Evolutionary conservation across 1,284 basidiomycete genomes (phyloP).

Genomic region (Ustilago trichophora): DNA sequence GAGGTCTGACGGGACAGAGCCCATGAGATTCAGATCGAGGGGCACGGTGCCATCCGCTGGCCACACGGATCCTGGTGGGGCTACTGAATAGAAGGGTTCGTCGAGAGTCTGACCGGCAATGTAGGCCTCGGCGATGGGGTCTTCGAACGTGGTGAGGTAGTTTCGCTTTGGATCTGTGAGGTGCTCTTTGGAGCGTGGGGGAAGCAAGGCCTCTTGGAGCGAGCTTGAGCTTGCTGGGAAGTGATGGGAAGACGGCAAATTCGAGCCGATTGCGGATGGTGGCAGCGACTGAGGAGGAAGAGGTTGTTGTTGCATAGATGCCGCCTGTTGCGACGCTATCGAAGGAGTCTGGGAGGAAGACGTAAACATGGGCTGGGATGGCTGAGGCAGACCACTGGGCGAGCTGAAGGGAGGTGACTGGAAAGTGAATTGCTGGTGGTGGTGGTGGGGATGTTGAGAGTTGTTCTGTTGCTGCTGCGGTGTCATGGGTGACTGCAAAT

Average conservation of each 20-base stretch:
- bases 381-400: neutral
- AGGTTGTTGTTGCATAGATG: constrained; percentile 10
- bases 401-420: constrained; percentile 13
- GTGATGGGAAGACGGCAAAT: constrained; percentile 4
- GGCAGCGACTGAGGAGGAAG: constrained; percentile 8
- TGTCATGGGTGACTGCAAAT: constrained; percentile 7
- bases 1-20: neutral
- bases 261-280: neutral
- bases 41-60: constrained; percentile 18
- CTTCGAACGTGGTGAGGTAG: constrained; percentile 39
- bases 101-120: constrained; percentile 34
- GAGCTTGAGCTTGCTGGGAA: constrained; percentile 3
- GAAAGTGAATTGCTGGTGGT: constrained; percentile 7
- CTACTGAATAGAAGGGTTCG: constrained; percentile 45
- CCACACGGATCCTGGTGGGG: constrained; percentile 15
- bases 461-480: constrained; percentile 7
- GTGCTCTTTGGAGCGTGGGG: neutral
- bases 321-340: neutral
- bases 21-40: constrained; percentile 19
- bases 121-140: constrained; percentile 44
- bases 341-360: constrained; percentile 7
- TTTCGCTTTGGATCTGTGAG: constrained; percentile 1
- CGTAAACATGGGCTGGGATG: constrained; percentile 11
- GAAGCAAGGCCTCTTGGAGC: constrained; percentile 7
- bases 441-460: constrained; percentile 7